Percentiles rank a stretch among this genome's conserved stretches.
Evolutionary conservation across 305 asterid genomes (phyloP).

Genomic region (Solanum chacoense): DNA sequence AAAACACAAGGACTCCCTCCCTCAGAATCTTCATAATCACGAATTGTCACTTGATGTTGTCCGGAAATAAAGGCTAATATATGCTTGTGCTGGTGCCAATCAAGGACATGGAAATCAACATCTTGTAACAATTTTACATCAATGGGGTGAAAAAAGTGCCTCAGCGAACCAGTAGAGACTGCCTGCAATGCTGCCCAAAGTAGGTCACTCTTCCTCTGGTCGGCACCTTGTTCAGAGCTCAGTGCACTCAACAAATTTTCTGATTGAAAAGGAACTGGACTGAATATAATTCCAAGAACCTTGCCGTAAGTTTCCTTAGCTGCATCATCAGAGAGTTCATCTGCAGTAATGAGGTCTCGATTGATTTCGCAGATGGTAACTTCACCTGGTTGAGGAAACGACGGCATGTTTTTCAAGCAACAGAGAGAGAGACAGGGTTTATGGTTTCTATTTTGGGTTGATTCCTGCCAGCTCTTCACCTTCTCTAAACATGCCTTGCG

Average conservation of each 20-base stretch:
- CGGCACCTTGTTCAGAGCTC: conserved; percentile 27
- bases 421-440: conserved; percentile 30
- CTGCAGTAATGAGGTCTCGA: conserved; percentile 69
- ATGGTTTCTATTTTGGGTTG: background rate
- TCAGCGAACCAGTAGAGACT: conserved; percentile 36
- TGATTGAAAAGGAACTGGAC: conserved; percentile 57
- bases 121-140: conserved; percentile 61
- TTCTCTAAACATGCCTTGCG: background rate
- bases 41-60: conserved; percentile 57
- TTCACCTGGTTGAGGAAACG: conserved; percentile 76
- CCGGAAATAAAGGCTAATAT: conserved; percentile 83
- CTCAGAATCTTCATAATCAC: conserved; percentile 80
- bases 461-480: conserved; percentile 28
- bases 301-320: conserved; percentile 71
- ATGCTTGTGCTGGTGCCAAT: conserved; percentile 79
- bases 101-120: conserved; percentile 56
- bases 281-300: conserved; percentile 59
- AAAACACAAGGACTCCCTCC: conserved; percentile 57
- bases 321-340: conserved; percentile 57
- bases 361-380: conserved; percentile 89
- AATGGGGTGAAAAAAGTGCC: conserved; percentile 42
- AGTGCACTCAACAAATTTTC: conserved; percentile 20
- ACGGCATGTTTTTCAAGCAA: conserved; percentile 33
- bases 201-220: conserved; percentile 25
- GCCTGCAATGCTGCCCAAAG: conserved; percentile 33